These are phyloP conservation scores for Parastagonospora avenae DNA, from an alignment of 2,329 filamentous ascomycete species.

Conservation along the genomic window DNA sequence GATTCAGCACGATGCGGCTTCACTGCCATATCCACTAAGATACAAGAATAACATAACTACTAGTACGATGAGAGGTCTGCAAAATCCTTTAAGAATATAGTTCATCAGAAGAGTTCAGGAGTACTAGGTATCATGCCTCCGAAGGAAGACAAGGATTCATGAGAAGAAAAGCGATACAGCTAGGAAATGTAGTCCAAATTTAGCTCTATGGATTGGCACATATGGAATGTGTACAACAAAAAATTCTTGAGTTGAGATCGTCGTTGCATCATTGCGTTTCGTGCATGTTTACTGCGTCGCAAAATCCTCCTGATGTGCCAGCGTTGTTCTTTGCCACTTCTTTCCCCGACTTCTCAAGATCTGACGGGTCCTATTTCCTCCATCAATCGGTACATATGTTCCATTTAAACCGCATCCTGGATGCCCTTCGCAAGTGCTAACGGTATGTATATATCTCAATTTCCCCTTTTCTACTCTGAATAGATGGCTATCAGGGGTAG, in stretches of 20 bases:
- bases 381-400: conserved; percentile 12
- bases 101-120: neutral
- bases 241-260: too few relatives aligned
- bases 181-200: neutral
- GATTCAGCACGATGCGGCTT: too few relatives aligned
- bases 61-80: too few relatives aligned
- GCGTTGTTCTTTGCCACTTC: neutral
- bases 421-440: conserved; percentile 26
- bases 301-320: too few relatives aligned
- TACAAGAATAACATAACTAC: too few relatives aligned
- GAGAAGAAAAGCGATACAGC: neutral
- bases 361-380: neutral
- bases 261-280: too few relatives aligned
- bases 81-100: too few relatives aligned
- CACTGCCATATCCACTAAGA: too few relatives aligned
- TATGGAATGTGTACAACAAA: neutral
- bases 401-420: conserved; percentile 23
- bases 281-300: too few relatives aligned
- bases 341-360: neutral
- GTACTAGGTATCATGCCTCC: neutral
- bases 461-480: conserved; percentile 33
- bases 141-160: neutral
- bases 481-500: conserved; percentile 29
- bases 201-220: neutral
- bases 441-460: conserved; percentile 28